Percentiles rank a stretch among this genome's conserved stretches.
Conservation (phyloP, 306 rosid species). For the Clitoria ternatea region DNA sequence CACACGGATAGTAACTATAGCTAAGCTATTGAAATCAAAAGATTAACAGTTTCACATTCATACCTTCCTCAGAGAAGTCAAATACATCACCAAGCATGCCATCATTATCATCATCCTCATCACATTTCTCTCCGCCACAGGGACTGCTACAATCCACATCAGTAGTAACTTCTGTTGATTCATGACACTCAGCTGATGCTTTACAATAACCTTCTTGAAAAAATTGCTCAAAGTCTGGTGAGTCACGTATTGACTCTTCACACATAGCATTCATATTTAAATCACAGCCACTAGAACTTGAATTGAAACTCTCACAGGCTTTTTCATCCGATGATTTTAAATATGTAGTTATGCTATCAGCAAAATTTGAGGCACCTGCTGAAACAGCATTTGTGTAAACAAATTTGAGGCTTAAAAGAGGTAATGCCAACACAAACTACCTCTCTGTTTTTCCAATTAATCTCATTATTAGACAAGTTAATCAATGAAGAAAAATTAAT, state of each 20-base stretch:
- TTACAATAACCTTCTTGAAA: conserved; percentile 82
- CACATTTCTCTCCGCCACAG: conserved; percentile 67
- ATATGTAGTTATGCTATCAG: conserved; percentile 38
- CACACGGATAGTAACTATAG: not conserved
- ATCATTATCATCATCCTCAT: conserved; percentile 68
- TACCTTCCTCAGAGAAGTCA: conserved; percentile 93
- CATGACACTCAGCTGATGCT: conserved; percentile 49
- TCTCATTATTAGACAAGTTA: conserved; percentile 36
- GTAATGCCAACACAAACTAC: conserved; percentile 35
- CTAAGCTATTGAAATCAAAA: conserved; percentile 19
- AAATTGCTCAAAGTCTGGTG: conserved; percentile 62
- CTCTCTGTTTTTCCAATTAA: conserved; percentile 36
- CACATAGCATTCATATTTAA: conserved; percentile 52
- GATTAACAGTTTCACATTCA: conserved; percentile 11
- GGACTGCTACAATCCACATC: conserved; percentile 70
- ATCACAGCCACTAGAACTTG: conserved; percentile 57
- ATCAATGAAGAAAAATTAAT: conserved; percentile 24
- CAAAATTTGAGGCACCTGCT: conserved; percentile 36
- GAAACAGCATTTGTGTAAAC: conserved; percentile 36
- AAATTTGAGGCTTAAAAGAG: conserved; percentile 31
- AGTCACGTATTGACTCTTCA: conserved; percentile 58
- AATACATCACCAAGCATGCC: conserved; percentile 83
- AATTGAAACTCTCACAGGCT: conserved; percentile 47
- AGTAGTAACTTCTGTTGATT: conserved; percentile 50
- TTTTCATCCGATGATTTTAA: conserved; percentile 46